Conservation (phyloP, 495 filamentous ascomycete genomes). For the Penicillium simplicissimum region DNA sequence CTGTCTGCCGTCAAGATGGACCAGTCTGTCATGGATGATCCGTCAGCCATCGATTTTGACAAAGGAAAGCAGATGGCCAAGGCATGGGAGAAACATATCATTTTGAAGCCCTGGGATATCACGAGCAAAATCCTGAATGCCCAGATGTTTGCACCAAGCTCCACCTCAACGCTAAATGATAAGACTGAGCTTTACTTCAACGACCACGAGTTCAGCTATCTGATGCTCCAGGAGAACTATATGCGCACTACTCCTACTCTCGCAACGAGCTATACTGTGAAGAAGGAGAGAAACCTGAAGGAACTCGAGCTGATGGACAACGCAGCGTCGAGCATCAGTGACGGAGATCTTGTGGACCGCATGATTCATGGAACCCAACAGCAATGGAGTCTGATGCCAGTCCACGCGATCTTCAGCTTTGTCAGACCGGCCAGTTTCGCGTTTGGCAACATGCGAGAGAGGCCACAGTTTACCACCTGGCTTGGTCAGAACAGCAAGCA, state of each 20-base stretch:
- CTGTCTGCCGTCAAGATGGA: constrained; percentile 90
- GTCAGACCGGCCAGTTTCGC: constrained; percentile 88
- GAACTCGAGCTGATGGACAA: constrained; percentile 78
- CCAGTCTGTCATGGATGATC: constrained; percentile 72
- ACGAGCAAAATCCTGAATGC: constrained; percentile 85
- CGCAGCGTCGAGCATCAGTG: constrained; percentile 92
- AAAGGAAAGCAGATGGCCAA: constrained; percentile 91
- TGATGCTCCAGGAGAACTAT: constrained; percentile 99
- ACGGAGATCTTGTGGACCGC: constrained; percentile 92
- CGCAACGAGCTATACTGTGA: constrained; percentile 55
- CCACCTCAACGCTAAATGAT: constrained; percentile 85
- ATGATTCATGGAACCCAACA: constrained; percentile 99
- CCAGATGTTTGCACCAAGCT: constrained; percentile 78
- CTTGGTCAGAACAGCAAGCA: constrained; percentile 92
- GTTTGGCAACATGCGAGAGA: constrained; percentile 67
- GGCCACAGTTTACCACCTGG: constrained; percentile 79
- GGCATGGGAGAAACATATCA: constrained; percentile 95
- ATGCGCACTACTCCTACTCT: constrained; percentile 74
- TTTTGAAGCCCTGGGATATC: constrained; percentile 98
- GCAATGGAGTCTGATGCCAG: constrained; percentile 97
- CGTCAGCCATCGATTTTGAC: constrained; percentile 74
- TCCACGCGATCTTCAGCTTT: constrained; percentile 94
- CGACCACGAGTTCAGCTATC: constrained; percentile 91
- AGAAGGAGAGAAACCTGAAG: constrained; percentile 72
- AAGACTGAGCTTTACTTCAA: constrained; percentile 99